Evolutionary conservation across 2,329 filamentous ascomycete genomes (phyloP), one percentile per base, ranked within the genome.

Genomic region (Aspergillus sp.): DNA sequence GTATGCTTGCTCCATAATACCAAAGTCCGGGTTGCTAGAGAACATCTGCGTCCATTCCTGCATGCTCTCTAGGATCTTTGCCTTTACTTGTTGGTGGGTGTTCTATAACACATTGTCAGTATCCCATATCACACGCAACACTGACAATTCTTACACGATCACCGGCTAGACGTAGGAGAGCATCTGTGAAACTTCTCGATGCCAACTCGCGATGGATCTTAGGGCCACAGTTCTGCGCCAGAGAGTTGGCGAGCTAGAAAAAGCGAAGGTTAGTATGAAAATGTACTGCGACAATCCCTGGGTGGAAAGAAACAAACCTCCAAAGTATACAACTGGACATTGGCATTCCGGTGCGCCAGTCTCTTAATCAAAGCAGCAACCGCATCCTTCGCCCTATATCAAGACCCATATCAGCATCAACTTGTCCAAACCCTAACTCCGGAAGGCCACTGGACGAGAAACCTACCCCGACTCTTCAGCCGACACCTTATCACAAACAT

Each of bases 11-110:
- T 90, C 86, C 93, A 98, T 98, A 64, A 98, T 95, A 12, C 93
- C 93, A 48, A 98, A 79, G 63, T 96, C 91, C 8, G 90, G 81
- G 62, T 96, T 89, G 48, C 79, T 83, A 58, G 81, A 80, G 65
- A 97, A 97, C 88, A 96, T 95, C 59, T 93, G 88, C 45, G 86
- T 83, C 93, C 93, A 98, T 52, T 91, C 88, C 65, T 87, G 85
- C 89, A 97, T 97, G 54, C 90, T 83, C 74, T 97, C 91, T 46
- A 97, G 71, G 53, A 98, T 95, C 78, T 96, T 97, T 52, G 88
- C 82, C 71, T 97, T 97, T 64, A 98, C 93, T 67, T 95, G 89
- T 63, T 86, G 85, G 67, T 97, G 93, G 41, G 91, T 96, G 66
- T 95, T 98, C 70, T 81, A 48, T 3, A 35, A 32, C 11, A 33